Evolutionary conservation across 1,284 basidiomycete genomes (phyloP), one percentile per base, ranked within the genome.

Genomic region (Leccinum pachyderme): DNA sequence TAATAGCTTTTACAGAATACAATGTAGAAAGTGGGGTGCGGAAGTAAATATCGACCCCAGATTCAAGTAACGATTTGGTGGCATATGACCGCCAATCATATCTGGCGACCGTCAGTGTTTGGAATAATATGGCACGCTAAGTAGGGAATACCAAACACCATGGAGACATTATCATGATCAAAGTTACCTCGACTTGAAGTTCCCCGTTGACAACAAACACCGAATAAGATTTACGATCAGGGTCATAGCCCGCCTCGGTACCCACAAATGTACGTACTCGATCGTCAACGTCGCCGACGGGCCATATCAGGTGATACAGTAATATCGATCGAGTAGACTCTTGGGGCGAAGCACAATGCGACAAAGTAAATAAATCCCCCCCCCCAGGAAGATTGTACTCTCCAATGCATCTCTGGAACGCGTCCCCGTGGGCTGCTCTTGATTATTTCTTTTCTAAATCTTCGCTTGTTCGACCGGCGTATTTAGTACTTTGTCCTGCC

Each of bases 191-290:
- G 5, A 22, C 35, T 37, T 18, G 35, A 37, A 37, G 43, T 32
- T 31, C 32, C 51, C 54, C 15, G 9, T 56, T 51, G 54, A 37
- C 39, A 37, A 35, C 33, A 55, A 35, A 31, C 7, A 35, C 47
- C 49, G 28, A 44, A 25, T 12, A 8, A 45, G 25, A 43, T 44
- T 32, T 13, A 22, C 27, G 31, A 50, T 43, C 43, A 32, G 9
- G 39, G 8, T 39, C 37, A 35, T 24, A 18, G 31, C 27, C 25
- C 32, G n/a, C 4, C 28, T 55, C 18, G 39, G 52, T 44, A 54
- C 35, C 12, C 51, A 54, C 29, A 15, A 33, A 49, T 11, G 27
- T 28, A 45, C 52, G 31, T 47, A 31, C 9, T 18, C 9, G 24
- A 28, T 13, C 18, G 18, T 15, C 4, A 54, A 43, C 24, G 33